Evolutionary conservation across 2,329 filamentous ascomycete genomes (phyloP).

Genomic region (Knufia petricola): DNA sequence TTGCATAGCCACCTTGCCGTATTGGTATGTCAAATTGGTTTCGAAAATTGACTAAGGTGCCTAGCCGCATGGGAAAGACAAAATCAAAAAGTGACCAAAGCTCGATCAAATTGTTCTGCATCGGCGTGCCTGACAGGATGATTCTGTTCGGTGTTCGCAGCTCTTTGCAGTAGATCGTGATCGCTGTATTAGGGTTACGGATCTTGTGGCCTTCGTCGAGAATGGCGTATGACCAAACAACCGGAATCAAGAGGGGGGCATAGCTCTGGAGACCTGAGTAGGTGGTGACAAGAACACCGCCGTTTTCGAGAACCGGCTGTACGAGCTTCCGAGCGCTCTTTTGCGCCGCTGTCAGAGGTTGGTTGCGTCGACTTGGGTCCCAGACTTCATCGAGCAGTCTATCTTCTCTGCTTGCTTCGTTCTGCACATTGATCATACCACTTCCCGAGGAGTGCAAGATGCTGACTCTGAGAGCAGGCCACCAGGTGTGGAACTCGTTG

Average conservation of each 20-base stretch:
- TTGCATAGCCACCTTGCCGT: slow-evolving; percentile 84
- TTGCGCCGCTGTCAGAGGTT: slow-evolving; percentile 45
- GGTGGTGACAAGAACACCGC: slow-evolving; percentile 89
- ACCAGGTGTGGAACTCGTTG: slow-evolving; percentile 97
- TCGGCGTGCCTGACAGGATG: slow-evolving; percentile 90
- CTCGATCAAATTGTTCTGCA: slow-evolving; percentile 93
- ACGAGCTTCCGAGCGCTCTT: slow-evolving; percentile 71
- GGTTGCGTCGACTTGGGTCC: slow-evolving; percentile 32
- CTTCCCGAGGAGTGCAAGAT: slow-evolving; percentile 93
- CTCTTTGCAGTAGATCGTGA: slow-evolving; percentile 93
- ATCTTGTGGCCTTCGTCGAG: slow-evolving; percentile 98
- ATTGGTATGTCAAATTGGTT: slow-evolving; percentile 92
- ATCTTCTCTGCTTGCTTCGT: slow-evolving; percentile 53
- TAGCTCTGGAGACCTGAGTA: slow-evolving; percentile 96
- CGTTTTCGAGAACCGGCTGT: slow-evolving; percentile 68
- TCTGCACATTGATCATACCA: slow-evolving; percentile 76
- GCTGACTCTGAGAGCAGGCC: slow-evolving; percentile 94
- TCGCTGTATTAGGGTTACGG: slow-evolving; percentile 86
- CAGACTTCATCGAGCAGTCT: slow-evolving; percentile 50
- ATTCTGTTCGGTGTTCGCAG: slow-evolving; percentile 80
- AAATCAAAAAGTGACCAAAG: slow-evolving; percentile 98
- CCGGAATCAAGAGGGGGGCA: slow-evolving; percentile 66
- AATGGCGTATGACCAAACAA: slow-evolving; percentile 87
- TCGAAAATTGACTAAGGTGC: slow-evolving; percentile 81
- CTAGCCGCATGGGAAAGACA: slow-evolving; percentile 89